Base-by-base conservation (phyloP, 179 eudicot species). In the Spinacia oleracea region DNA sequence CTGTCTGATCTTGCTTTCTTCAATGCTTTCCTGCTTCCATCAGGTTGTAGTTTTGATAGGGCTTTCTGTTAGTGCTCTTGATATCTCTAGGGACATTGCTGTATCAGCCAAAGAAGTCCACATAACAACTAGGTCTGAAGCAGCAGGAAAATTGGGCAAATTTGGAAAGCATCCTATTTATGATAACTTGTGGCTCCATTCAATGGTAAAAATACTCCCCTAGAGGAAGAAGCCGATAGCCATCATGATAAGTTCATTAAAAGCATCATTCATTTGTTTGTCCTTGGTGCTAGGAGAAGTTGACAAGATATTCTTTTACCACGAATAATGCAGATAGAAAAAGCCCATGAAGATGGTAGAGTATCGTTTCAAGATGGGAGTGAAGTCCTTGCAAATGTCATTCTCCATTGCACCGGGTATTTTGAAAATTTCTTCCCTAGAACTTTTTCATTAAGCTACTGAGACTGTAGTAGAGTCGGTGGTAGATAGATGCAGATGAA, bases 381-480 rank as follows among this genome's bases (percentile, higher is more conserved):
- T 69, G 72, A 72, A 46, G 84, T 87, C 60, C 21, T 23, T 81
- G 97, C 94, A 32, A 89, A 92, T 81, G 82, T 88, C 68, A 92
- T 93, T 72, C 85, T 96, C 32, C 91, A 96, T 72, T 96, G 99
- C 84, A 93, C 99, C 0, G 99, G 99, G 97, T 91, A 88, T 50
- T 16, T 20, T 80, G 38, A 6, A 8, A 73, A 6, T 55, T 29
- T 27, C 15, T 72, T 56, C 25, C 9, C 16, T 9, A 10, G 12
- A 40, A 14, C 35, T 9, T 18, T 56, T n/a, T 23, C 6, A 1
- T 8, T 23, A n/a, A 23, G 11, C 31, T 64, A 32, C 2, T 0
- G 12, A 51, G 18, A 15, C 9, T 51, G 14, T 6, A 34, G 40
- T 0, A 64, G 3, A 15, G 43, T 18, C 23, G 3, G 35, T 0